Evolutionary conservation across 306 rosid genomes (phyloP), one percentile per base, ranked within the genome.

Genomic region (Vachellia collinsii): DNA sequence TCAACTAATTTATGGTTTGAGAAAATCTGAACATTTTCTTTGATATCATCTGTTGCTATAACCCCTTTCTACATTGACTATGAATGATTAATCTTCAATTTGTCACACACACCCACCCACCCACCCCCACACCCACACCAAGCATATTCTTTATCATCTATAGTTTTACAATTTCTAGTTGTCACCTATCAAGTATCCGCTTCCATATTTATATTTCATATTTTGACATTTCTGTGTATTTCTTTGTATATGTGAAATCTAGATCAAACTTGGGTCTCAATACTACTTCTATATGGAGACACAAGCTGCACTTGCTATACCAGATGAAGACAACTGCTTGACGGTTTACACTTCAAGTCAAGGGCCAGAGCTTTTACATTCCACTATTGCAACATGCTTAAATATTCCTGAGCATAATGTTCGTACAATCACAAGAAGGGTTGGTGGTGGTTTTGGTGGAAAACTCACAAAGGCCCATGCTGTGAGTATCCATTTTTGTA

Each of bases 381-480:
- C 76, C 43, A 75, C 78, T 41, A 81, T 95, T 74, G 95, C 99
- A 66, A 88, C 64, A 58, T 93, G 99, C 88, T 87, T 93, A 39
- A 91, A 94, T 38, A 64, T 93, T 83, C 97, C 98, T n/a, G 88
- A 90, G 79, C 80, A 86, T 83, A 93, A 81, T 79, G 91, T 95
- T 74, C 92, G 98, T n/a, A 90, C 89, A 68, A 91, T 95, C 81
- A 93, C 96, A 8, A 90, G 98, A 85, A 86, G 98, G 84, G 94
- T 90, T 62, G 98, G 99, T 37, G 99, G 99, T 50, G 99, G 97
- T 48, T 95, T 93, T 83, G 99, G 99, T 47, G 99, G 99, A 76
- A 95, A 95, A 85, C 81, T 84, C 73, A 6, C 78, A n/a, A 89
- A 80, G 81, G 65, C 93, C 74, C 72, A 85, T 41, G 2, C 88